Conservation (phyloP, 2,329 filamentous ascomycete species). For the Beauveria pseudobassiana region DNA sequence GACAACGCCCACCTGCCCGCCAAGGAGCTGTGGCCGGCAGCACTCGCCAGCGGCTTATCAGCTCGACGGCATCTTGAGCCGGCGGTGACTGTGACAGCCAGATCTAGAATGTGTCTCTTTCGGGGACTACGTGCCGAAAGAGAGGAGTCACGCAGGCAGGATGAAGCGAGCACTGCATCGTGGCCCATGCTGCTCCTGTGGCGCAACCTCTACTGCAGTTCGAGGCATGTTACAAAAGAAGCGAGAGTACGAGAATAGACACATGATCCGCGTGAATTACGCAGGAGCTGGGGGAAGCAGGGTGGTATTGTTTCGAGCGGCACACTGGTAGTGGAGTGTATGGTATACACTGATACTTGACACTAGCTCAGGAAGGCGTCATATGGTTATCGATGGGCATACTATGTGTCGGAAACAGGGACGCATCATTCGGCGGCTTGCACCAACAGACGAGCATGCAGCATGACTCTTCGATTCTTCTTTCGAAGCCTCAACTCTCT, state of each 20-base stretch:
- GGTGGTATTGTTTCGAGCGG: background rate
- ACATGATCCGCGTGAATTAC: slow-evolving; percentile 5
- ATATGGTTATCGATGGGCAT: background rate
- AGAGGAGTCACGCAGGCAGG: background rate
- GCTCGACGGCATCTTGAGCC: background rate
- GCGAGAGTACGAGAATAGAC: background rate
- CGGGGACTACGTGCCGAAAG: background rate
- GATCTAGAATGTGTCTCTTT: background rate
- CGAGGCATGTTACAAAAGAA: background rate
- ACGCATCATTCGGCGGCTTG: background rate
- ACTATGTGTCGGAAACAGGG: background rate
- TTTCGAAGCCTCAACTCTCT: background rate
- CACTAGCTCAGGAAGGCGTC: background rate
- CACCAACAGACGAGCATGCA: background rate
- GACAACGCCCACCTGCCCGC: background rate
- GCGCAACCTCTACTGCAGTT: background rate
- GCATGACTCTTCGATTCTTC: background rate
- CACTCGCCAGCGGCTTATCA: background rate
- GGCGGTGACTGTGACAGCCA: background rate
- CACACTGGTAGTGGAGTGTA: slow-evolving; percentile 1
- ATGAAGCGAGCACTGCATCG: background rate
- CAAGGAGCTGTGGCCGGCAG: background rate
- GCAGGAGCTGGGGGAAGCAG: background rate
- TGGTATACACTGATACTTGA: background rate
- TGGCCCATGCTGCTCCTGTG: background rate